Evolutionary conservation across 345 rosid species (phyloP), one percentile per base, ranked within the genome.

Genomic region (Balakata baccata): DNA sequence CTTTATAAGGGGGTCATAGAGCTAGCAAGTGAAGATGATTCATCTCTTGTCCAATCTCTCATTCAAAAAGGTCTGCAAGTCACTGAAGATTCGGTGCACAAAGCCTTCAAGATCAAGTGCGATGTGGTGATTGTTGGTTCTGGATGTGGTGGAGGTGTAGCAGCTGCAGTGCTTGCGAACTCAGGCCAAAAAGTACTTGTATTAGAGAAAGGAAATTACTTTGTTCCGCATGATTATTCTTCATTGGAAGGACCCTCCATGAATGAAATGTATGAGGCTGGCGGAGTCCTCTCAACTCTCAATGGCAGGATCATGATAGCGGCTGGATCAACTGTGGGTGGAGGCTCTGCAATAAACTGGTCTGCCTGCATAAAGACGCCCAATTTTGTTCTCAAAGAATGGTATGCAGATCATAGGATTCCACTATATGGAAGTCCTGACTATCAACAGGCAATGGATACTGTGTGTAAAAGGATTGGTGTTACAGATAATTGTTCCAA

Each of bases 81-180:
- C 70, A 69, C 74, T 7, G 84, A 84, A 74, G 85, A 84, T 73
- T 65, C 52, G 29, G 75, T 78, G 18, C 49, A 46, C 51, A 65
- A 84, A 75, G 75, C 76, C 68, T 80, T 74, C 77, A 82, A 78
- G 76, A 85, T 89, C 79, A 77, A 82, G 70, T 89, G 94, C 61
- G 92, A 89, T 74, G 92, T 80, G 5, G 88, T 85, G 34, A 77
- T 89, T 10, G 72, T 89, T 13, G 94, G 92, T 34, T 86, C 92
- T 9, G 90, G 92, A 58, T 86, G 92, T 9, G 92, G 94, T 11
- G 92, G 92, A 72, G 94, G 88, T 8, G 90, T 88, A 70, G 92
- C 94, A 59, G 94, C 92, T n/a, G 87, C 88, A 38, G 77, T 80
- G 71, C 90, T 89, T 47, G 94, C 92, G 62, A 84, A 75, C 49